Percentiles rank a stretch among this genome's conserved stretches.
Evolutionary conservation across 1,139 yeast genomes (phyloP).

Genomic region (Candida glucosophila): DNA sequence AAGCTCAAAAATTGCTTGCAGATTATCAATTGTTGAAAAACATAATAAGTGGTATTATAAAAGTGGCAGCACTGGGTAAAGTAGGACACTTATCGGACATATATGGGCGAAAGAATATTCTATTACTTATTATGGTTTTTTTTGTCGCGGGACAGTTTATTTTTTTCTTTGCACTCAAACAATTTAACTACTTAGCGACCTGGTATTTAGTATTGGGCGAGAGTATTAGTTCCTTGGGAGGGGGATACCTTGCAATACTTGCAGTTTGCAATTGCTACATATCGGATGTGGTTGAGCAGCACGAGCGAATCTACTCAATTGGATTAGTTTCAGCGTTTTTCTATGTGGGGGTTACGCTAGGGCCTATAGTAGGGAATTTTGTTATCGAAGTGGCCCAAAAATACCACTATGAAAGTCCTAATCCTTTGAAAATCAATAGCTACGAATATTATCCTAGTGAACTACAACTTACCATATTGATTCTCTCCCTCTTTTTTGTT

Average conservation of each 20-base stretch:
- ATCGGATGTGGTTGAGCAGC: constrained; percentile 54
- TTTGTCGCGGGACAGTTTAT: constrained; percentile 17
- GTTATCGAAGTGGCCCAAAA: constrained; percentile 9
- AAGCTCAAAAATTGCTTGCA: constrained; percentile 28
- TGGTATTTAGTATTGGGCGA: constrained; percentile 25
- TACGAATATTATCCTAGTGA: constrained; percentile 22
- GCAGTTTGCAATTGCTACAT: constrained; percentile 54
- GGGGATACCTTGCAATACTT: constrained; percentile 42
- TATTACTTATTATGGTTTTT: constrained; percentile 22
- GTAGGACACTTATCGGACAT: constrained; percentile 58
- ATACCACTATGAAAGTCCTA: neutral
- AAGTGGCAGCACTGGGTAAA: constrained; percentile 34
- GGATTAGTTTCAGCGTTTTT: constrained; percentile 51
- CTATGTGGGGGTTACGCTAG: constrained; percentile 53
- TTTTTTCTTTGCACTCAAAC: constrained; percentile 22
- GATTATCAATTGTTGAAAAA: constrained; percentile 24
- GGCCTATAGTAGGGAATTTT: constrained; percentile 53
- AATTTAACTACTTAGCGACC: constrained; percentile 22
- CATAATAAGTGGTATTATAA: constrained; percentile 19
- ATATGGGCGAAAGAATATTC: constrained; percentile 47
- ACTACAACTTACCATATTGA: constrained; percentile 17
- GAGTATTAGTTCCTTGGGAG: constrained; percentile 41
- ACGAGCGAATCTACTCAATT: constrained; percentile 43
- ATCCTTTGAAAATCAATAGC: constrained; percentile 5
- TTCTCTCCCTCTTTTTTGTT: constrained; percentile 21